Base-by-base conservation (phyloP, 75 land plant species). In the Pinus albicaulis region DNA sequence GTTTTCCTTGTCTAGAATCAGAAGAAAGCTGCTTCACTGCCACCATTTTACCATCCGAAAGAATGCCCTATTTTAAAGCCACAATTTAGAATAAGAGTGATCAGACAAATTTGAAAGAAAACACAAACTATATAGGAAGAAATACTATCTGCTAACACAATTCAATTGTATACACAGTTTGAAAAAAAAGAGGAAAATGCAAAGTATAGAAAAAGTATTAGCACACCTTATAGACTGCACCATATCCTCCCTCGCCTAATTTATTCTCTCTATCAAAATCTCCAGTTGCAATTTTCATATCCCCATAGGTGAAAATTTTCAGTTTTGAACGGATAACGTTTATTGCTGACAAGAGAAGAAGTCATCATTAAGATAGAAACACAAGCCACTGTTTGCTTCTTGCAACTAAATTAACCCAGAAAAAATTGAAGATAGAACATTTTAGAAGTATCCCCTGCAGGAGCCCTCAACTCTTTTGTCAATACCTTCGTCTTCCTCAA, bases 241-340 rank as follows among this genome's bases (percentile, higher is more conserved):
- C 81, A 52, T 61, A 80, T 55, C 66, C 72, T 25, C 81, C 81
- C 25, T 80, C 80, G 14, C 81, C 81, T 52, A 80, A 55, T 52
- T 53, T 78, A 17, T 80, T 79, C 59, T 79, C 68, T 79, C 34
- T 48, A 55, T 79, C 66, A 36, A 80, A 80, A 48, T 78, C 76
- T 53, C 78, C 17, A 25, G 80, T 78, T 20, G 55, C 71, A 55
- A 6, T 38, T 69, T 55, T 84, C 53, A 87, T 66, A 59, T 84
- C 86, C 22, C 72, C 55, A 58, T 84, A 87, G 31, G 75, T 84
- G 63, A 84, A 84, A 31, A 79, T 84, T 76, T 84, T 66, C 26
- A 84, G 83, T 73, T 57, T 75, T 14, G 82, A 31, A 22, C 73
- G 80, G 4, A 86, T 69, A 25, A 79, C 82, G 5, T 79, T 41